phyloP scores from a whole-genome alignment of 768 basidiomycete species.

The Wakefieldia striispora region DNA sequence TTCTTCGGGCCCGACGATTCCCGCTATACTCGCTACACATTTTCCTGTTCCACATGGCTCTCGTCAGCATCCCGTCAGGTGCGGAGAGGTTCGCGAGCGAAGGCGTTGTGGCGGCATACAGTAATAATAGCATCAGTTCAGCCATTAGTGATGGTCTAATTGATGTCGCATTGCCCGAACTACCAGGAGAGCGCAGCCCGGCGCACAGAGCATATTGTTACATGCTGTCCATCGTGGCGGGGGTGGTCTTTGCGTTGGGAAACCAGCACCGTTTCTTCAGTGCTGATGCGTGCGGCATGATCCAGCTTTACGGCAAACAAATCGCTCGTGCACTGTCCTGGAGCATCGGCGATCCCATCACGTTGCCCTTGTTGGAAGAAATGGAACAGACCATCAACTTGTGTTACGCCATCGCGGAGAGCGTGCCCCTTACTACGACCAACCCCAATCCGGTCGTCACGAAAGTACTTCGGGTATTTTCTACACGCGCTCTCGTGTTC shows the following conservation, averaged over 20 bases:
- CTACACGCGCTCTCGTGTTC: constrained; percentile 63
- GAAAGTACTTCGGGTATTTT: constrained; percentile 68
- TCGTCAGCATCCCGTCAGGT: constrained; percentile 71
- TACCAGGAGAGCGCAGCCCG: constrained; percentile 74
- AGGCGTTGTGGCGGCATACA: constrained; percentile 78
- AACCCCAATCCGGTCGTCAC: constrained; percentile 45
- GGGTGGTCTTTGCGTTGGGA: constrained; percentile 61
- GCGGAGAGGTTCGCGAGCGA: constrained; percentile 86
- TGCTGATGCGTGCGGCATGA: constrained; percentile 80
- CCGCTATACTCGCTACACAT: constrained; percentile 76
- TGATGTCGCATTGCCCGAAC: constrained; percentile 61
- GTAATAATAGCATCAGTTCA: constrained; percentile 74
- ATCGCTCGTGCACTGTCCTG: constrained; percentile 74
- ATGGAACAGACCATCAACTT: constrained; percentile 76
- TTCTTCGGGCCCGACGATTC: constrained; percentile 60
- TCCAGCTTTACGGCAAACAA: constrained; percentile 83
- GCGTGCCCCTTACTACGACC: constrained; percentile 20
- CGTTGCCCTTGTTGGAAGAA: constrained; percentile 75
- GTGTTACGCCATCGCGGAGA: constrained; percentile 71
- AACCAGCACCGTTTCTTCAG: constrained; percentile 76
- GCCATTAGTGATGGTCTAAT: constrained; percentile 76
- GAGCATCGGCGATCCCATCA: constrained; percentile 79
- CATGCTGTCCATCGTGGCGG: constrained; percentile 78
- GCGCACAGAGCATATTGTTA: constrained; percentile 80
- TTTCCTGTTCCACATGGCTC: constrained; percentile 81